phyloP scores from a whole-genome alignment of 176 grass and related monocot genomes.

The Paspalum notatum region DNA sequence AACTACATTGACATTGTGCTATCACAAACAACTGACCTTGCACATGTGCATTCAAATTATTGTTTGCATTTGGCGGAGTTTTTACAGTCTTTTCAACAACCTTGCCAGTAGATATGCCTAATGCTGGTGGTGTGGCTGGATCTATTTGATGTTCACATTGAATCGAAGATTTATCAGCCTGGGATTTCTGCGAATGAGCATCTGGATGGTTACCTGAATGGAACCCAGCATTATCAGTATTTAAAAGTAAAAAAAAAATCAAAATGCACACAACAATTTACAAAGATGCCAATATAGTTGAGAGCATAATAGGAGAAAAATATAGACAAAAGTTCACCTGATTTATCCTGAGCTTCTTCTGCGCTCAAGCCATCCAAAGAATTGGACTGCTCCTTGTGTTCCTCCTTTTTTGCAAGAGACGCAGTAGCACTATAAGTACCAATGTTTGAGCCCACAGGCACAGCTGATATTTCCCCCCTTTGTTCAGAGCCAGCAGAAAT shows the following conservation, averaged over 20 bases:
- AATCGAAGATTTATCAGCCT: conserved; percentile 19
- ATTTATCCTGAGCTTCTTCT: conserved; percentile 51
- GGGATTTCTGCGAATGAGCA: conserved; percentile 20
- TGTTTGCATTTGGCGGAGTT: conserved; percentile 24
- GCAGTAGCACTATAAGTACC: conserved; percentile 18
- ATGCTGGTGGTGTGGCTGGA: conserved; percentile 21
- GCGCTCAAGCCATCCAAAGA: conserved; percentile 38
- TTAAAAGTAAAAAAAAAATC: conserved; percentile 27
- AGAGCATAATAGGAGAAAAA: conserved; percentile 8
- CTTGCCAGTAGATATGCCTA: conserved; percentile 23
- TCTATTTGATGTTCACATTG: conserved; percentile 28
- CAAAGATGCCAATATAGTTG: neutral
- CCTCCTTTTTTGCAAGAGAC: conserved; percentile 43
- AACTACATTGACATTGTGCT: conserved; percentile 26
- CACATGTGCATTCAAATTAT: conserved; percentile 32
- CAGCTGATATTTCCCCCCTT: neutral
- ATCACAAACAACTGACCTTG: conserved; percentile 55
- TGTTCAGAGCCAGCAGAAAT: conserved; percentile 29
- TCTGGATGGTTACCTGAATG: conserved; percentile 41
- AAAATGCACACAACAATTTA: neutral
- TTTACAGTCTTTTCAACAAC: neutral
- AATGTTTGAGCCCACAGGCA: neutral
- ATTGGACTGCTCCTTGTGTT: conserved; percentile 34
- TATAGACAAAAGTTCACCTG: conserved; percentile 50
- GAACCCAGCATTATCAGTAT: conserved; percentile 8